Conservation (phyloP, 768 basidiomycete species). For the Lentinula lateritia region DNA sequence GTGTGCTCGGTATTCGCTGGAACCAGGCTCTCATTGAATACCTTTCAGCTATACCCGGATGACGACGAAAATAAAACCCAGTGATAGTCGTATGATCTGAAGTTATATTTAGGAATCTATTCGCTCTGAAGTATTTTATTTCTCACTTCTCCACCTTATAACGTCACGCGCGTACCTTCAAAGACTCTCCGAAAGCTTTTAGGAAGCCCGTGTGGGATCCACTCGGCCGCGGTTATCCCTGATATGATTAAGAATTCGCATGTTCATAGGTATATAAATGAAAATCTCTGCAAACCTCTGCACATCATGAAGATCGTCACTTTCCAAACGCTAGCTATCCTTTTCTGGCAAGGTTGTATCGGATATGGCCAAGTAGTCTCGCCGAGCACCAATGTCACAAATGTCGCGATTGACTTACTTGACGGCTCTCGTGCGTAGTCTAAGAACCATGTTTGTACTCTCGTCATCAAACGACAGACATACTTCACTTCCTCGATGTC, state of each 20-base stretch:
- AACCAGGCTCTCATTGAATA: not conserved
- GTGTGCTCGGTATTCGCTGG: not conserved
- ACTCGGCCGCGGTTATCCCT: not conserved
- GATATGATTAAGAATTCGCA: not conserved
- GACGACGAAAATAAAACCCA: not conserved
- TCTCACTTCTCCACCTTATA: not conserved
- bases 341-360: not conserved
- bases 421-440: conserved; percentile 10
- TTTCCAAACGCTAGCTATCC: not conserved
- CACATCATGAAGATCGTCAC: not conserved
- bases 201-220: not conserved
- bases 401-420: conserved; percentile 12
- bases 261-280: not conserved
- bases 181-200: not conserved
- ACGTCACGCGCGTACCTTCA: not conserved
- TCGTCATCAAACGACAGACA: conserved; percentile 3
- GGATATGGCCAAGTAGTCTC: not conserved
- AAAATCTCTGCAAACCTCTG: not conserved
- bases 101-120: not conserved
- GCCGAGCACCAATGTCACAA: conserved; percentile 5
- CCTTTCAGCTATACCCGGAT: conserved; percentile 6
- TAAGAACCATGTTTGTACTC: not conserved
- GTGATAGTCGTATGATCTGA: not conserved
- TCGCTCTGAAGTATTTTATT: not conserved
- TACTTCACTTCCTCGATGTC: conserved; percentile 15